A percentile compares a stretch with the other conserved stretches of the same genome.
Evolutionary conservation across 169 alveolate genomes (phyloP).

Genomic region (Cryptosporidium ryanae): DNA sequence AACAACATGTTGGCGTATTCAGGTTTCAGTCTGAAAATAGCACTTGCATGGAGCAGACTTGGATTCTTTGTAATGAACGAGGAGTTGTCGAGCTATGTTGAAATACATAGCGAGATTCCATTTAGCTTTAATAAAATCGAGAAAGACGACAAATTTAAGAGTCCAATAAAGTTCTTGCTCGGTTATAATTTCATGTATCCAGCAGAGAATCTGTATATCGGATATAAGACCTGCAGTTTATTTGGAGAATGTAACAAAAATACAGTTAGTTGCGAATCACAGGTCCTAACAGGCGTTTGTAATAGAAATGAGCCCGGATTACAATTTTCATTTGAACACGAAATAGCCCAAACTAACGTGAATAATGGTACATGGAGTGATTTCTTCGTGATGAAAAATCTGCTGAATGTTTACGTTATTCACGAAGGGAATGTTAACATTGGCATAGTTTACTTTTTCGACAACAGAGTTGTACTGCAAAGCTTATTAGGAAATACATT

Average conservation of each 20-base stretch:
- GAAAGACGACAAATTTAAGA: background rate
- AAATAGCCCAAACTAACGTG: constrained; percentile 37
- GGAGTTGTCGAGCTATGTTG: constrained; percentile 9
- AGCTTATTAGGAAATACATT: background rate
- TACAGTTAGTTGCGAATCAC: constrained; percentile 2
- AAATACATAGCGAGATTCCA: constrained; percentile 1
- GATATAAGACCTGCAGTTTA: constrained; percentile 8
- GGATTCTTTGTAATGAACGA: constrained; percentile 48
- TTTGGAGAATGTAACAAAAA: constrained; percentile 7
- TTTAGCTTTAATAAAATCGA: background rate
- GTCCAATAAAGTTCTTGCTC: constrained; percentile 1
- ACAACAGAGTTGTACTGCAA: constrained; percentile 14
- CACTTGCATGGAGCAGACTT: constrained; percentile 42
- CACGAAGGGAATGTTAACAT: background rate
- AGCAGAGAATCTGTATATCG: background rate
- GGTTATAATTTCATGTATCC: background rate
- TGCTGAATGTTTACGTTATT: background rate
- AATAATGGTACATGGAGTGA: constrained; percentile 61
- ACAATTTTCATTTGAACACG: constrained; percentile 6
- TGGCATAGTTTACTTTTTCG: constrained; percentile 16
- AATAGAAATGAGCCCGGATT: constrained; percentile 39
- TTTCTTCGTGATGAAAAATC: background rate
- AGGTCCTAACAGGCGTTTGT: constrained; percentile 20
- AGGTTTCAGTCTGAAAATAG: constrained; percentile 5
- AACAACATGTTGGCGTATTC: constrained; percentile 37